phyloP scores from a whole-genome alignment of 495 filamentous ascomycete species.

The Penicillium soppii region DNA sequence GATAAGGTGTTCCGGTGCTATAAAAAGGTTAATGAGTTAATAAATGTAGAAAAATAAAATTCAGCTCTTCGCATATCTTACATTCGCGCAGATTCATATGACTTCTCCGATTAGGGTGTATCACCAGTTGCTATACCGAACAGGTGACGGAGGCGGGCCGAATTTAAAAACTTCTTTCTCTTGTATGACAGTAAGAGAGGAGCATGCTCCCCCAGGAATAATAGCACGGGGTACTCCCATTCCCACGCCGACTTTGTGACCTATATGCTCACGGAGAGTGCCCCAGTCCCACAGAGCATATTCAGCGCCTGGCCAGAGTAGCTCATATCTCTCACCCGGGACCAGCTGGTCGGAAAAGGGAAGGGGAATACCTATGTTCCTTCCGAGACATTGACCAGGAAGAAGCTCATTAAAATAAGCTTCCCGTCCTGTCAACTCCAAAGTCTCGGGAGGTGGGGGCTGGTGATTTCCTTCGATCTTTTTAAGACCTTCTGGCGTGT shows the following conservation, averaged over 20 bases:
- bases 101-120: too few species aligned
- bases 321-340: constrained; percentile 11
- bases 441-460: not conserved
- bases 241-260: constrained; percentile 1
- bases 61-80: not conserved
- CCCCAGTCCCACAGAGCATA: constrained; percentile 13
- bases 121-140: too few species aligned
- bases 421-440: not conserved
- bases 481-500: constrained; percentile 2
- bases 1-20: not conserved
- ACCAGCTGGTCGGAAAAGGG: constrained; percentile 2
- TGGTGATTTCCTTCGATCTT: not conserved
- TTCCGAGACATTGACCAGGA: not conserved
- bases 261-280: constrained; percentile 5
- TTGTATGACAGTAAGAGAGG: not conserved
- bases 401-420: not conserved
- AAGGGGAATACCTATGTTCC: not conserved
- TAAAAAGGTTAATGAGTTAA: not conserved
- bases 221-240: not conserved
- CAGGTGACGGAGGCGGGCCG: not conserved
- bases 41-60: not conserved
- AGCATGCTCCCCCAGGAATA: not conserved
- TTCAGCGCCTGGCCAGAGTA: constrained; percentile 10
- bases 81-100: not conserved
- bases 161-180: not conserved